These are phyloP conservation scores for Mycosphaerella sp. DNA, from an alignment of 2,329 filamentous ascomycete species.

Conservation along the genomic window DNA sequence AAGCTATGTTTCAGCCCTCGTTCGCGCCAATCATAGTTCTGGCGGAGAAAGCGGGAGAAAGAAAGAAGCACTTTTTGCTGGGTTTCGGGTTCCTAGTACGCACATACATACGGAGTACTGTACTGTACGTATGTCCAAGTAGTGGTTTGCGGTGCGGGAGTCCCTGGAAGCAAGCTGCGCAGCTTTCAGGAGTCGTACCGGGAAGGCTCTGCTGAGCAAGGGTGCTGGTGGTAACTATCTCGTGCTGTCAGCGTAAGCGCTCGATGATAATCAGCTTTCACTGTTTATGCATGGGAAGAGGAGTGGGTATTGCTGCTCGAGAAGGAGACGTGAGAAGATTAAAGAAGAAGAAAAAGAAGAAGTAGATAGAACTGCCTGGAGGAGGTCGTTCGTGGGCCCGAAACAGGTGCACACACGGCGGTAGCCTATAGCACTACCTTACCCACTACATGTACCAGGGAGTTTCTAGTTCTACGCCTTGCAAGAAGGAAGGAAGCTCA, in stretches of 20 bases:
- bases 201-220: conserved; percentile 5
- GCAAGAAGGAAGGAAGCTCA: too few relatives aligned
- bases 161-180: too few relatives aligned
- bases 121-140: too few relatives aligned
- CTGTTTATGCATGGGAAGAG: neutral
- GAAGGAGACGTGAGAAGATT: neutral
- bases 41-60: too few relatives aligned
- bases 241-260: neutral
- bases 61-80: neutral
- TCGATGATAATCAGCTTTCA: neutral
- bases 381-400: too few relatives aligned
- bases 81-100: conserved; percentile 5
- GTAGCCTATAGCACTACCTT: too few relatives aligned
- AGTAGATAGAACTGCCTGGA: too few relatives aligned
- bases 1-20: conserved; percentile 7
- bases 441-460: too few relatives aligned
- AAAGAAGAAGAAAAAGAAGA: neutral
- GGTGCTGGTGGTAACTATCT: neutral
- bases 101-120: too few relatives aligned
- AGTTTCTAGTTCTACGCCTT: too few relatives aligned
- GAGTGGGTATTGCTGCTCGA: neutral
- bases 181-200: conserved; percentile 8
- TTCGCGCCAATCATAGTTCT: conserved; percentile 7
- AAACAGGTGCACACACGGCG: too few relatives aligned
- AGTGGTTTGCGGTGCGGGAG: too few relatives aligned